Evolutionary conservation across 306 rosid species (phyloP), one percentile per base, ranked within the genome.

Genomic region (Lathyrus aphaca): DNA sequence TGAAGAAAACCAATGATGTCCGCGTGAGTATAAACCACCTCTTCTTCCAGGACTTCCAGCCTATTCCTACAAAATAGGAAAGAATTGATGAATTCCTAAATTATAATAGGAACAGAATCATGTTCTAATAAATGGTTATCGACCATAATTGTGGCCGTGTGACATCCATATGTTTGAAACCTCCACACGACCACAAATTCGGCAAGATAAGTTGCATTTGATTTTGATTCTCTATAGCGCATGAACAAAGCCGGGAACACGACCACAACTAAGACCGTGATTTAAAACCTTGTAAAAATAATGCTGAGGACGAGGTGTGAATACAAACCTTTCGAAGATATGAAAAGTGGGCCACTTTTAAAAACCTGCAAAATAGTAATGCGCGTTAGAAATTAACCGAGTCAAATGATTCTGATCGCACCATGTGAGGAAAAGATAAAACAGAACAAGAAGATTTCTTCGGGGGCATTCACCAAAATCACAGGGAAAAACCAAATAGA

Each of bases 31-130:
- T 95, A 76, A 95, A 95, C 99, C 99, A 95, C 48, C 99, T 88
- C 86, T 91, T 95, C 91, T 95, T 95, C 99, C 99, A 95, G 63
- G 96, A 95, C 77, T 95, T 95, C 99, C 99, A 95, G 66, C 99
- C 99, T 48, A 95, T 86, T 79, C 99, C 99, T 95, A 82, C 83
- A 83, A 37, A 80, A 78, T 58, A 56, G 67, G 46, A 66, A 32
- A 46, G 35, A 58, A 71, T 9, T 23, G 74, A 57, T 54, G 72
- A 73, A 32, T 45, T 44, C 46, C 25, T 45, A 37, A 15, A 51
- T 66, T 25, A 56, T 37, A 40, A 25, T 42, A 62, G 42, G 3
- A 14, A 29, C 30, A 53, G 35, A 54, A 54, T 54, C 14, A 12
- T 37, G 37, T 12, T 54, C 4, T 2, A 23, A 11, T 46, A n/a